These are phyloP conservation scores for Senna siamea DNA, from an alignment of 306 rosid genomes.

Conservation along the genomic window DNA sequence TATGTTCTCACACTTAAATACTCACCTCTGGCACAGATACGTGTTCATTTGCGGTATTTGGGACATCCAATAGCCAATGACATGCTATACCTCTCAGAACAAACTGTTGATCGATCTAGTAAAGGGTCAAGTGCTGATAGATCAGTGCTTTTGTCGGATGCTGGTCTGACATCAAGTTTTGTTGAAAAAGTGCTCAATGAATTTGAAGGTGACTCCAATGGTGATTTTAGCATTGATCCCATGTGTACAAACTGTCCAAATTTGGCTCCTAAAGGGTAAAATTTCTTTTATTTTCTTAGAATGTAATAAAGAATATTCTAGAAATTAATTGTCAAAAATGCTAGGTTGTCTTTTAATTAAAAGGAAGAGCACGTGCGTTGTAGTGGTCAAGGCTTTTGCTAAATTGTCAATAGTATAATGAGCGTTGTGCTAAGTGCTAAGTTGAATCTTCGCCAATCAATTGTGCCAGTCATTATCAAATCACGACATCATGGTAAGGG, in stretches of 20 bases:
- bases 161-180: conserved; percentile 36
- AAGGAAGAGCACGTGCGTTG: neutral
- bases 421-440: neutral
- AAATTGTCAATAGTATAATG: neutral
- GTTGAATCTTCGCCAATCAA: neutral
- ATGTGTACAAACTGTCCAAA: conserved; percentile 78
- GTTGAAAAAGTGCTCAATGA: conserved; percentile 41
- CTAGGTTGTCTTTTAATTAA: neutral
- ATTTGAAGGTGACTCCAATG: conserved; percentile 40
- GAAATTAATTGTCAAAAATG: conserved; percentile 6
- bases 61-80: conserved; percentile 78
- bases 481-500: neutral
- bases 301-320: neutral
- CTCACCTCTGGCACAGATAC: conserved; percentile 48
- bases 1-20: neutral
- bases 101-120: conserved; percentile 39
- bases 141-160: conserved; percentile 44
- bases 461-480: neutral
- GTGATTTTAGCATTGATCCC: conserved; percentile 65
- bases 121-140: conserved; percentile 51
- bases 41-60: conserved; percentile 65
- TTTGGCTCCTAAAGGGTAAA: conserved; percentile 68
- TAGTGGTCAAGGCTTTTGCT: neutral
- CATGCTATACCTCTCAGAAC: conserved; percentile 53
- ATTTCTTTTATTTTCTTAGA: neutral